These are phyloP conservation scores for Claviceps paspali DNA, from an alignment of 2,329 filamentous ascomycete genomes.

Conservation along the genomic window DNA sequence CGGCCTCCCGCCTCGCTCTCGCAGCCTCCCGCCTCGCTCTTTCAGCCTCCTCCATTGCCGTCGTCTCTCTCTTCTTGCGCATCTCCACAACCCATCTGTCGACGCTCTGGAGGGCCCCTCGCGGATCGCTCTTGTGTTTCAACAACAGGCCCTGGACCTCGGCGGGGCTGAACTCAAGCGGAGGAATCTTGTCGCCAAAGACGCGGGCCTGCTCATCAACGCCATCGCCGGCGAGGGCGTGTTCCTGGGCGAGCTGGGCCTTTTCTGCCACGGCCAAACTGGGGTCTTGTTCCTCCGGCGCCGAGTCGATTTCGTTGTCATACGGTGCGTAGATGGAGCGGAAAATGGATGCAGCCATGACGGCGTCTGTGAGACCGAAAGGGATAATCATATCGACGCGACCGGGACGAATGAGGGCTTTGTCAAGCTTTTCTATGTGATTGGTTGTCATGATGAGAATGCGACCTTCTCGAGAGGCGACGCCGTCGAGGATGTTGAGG, in stretches of 20 bases:
- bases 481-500: constrained; percentile 68
- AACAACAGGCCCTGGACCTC: constrained; percentile 45
- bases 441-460: constrained; percentile 53
- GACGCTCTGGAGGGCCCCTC: constrained; percentile 29
- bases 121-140: constrained; percentile 37
- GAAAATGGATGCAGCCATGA: constrained; percentile 40
- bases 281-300: constrained; percentile 10
- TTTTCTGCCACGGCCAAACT: constrained; percentile 16
- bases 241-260: constrained; percentile 15
- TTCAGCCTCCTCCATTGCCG: constrained; percentile 16
- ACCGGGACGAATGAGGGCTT: constrained; percentile 46
- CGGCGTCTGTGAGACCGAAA: constrained; percentile 37
- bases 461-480: constrained; percentile 47
- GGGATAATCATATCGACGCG: constrained; percentile 45
- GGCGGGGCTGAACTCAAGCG: constrained; percentile 41
- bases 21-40: constrained; percentile 12
- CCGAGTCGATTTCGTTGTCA: constrained; percentile 15
- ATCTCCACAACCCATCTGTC: constrained; percentile 35
- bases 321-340: constrained; percentile 42
- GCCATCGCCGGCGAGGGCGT: constrained; percentile 21
- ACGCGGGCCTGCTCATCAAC: constrained; percentile 29
- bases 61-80: constrained; percentile 32
- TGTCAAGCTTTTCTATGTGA: constrained; percentile 44
- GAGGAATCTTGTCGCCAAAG: constrained; percentile 37
- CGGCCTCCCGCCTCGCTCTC: constrained; percentile 10